Evolutionary conservation across 352 stramenopile genomes (phyloP).

Genomic region (Phytophthora sojae): DNA sequence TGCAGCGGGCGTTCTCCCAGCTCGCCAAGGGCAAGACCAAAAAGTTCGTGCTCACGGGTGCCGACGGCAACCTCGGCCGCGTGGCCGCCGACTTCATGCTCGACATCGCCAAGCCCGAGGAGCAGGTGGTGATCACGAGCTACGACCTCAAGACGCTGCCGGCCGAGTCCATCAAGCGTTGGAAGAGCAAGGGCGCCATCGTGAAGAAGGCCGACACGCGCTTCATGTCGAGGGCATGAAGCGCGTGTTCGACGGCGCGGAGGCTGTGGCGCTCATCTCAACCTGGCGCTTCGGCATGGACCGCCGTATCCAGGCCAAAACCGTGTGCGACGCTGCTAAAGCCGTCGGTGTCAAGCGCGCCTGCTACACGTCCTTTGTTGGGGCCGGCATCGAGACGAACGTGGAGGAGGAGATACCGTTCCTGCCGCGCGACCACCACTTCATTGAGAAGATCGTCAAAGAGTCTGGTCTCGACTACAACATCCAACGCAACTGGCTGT

Average conservation of each 20-base stretch:
- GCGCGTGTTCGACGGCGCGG: slow-evolving; percentile 14
- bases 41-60: slow-evolving; percentile 37
- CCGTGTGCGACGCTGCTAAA: slow-evolving; percentile 8
- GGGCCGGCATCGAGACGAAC: slow-evolving; percentile 6
- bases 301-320: slow-evolving; percentile 17
- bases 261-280: slow-evolving; percentile 18
- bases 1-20: slow-evolving; percentile 18
- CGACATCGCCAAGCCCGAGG: slow-evolving; percentile 25
- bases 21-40: slow-evolving; percentile 20
- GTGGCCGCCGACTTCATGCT: slow-evolving; percentile 35
- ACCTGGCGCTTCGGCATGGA: slow-evolving; percentile 21
- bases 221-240: slow-evolving; percentile 15
- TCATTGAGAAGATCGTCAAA: slow-evolving; percentile 19
- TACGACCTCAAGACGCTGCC: slow-evolving; percentile 33
- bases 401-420: slow-evolving; percentile 25
- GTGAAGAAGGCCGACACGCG: slow-evolving; percentile 4
- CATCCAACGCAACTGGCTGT: slow-evolving; percentile 48
- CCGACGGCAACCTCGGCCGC: slow-evolving; percentile 37
- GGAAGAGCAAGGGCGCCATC: no score
- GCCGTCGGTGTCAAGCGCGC: slow-evolving; percentile 16
- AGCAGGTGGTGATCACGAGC: slow-evolving; percentile 39
- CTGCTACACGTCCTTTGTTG: slow-evolving; percentile 23
- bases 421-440: slow-evolving; percentile 26
- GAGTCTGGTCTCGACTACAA: slow-evolving; percentile 17
- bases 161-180: neutral